These are phyloP conservation scores for Lachnellula cervina DNA, from an alignment of 2,329 filamentous ascomycete genomes.

Conservation along the genomic window DNA sequence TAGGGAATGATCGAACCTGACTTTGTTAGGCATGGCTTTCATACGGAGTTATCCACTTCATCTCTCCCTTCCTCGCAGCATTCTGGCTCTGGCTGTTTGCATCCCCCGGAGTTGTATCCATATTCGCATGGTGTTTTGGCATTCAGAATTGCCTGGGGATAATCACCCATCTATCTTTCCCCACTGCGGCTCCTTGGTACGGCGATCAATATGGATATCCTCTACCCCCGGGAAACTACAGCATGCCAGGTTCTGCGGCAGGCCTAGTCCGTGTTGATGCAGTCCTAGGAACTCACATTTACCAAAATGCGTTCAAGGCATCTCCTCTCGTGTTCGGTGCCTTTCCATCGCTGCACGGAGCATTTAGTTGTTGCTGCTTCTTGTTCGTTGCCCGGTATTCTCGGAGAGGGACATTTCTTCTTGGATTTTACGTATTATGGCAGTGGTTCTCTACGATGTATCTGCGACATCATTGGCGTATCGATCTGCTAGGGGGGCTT, in stretches of 20 bases:
- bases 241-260: constrained; percentile 81
- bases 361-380: constrained; percentile 88
- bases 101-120: constrained; percentile 75
- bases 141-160: constrained; percentile 89
- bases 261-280: constrained; percentile 83
- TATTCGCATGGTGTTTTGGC: constrained; percentile 81
- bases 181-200: constrained; percentile 93
- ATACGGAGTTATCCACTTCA: constrained; percentile 87
- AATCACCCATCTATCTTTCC: constrained; percentile 80
- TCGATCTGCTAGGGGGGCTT: constrained; percentile 82
- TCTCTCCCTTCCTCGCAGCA: constrained; percentile 73
- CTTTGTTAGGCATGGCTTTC: constrained; percentile 75
- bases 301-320: constrained; percentile 84
- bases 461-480: constrained; percentile 89
- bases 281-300: constrained; percentile 82
- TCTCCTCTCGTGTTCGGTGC: constrained; percentile 89
- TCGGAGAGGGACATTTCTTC: constrained; percentile 64
- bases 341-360: constrained; percentile 89
- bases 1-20: constrained; percentile 56
- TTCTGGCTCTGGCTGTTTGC: constrained; percentile 80
- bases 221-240: constrained; percentile 83
- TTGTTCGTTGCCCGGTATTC: constrained; percentile 53
- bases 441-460: constrained; percentile 99
- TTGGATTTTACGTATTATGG: constrained; percentile 70
- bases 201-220: constrained; percentile 74